Base-by-base conservation (phyloP, 805 yeast genomes). In the Candida argentea region DNA sequence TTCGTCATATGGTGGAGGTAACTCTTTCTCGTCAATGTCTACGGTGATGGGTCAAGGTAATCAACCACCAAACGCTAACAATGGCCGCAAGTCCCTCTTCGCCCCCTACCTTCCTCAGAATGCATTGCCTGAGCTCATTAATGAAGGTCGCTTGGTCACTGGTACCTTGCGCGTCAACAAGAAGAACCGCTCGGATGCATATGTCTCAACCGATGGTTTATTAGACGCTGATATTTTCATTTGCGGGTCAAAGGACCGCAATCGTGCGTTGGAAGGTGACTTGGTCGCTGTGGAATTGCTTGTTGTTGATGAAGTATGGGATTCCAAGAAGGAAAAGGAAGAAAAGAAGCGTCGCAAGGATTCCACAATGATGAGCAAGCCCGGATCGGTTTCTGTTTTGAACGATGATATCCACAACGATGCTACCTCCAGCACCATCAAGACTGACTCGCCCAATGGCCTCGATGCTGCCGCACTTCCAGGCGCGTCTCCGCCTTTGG, bases 301-400 rank as follows among this genome's bases (percentile, higher is more conserved):
- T 32, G 83, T 82, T 14, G 98, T 91, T 22, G 96, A 91, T 53
- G 98, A 91, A 48, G 98, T 91, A 18, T 91, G 98, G 98, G 85
- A 75, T 18, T 79, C 94, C 14, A 91, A 89, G 53, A 78, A 85
- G 47, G 98, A 91, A 54, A 91, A 91, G 50, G 98, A 91, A 50
- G 97, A 91, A 44, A 91, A 91, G 57, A 91, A 91, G 58, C 75
- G 94, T 58, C 73, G 96, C 53, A 80, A 86, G 40, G 83, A 76
- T 44, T 66, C 58, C 57, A 54, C 61, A 38, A 44, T 57, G 22
- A 30, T 57, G 38, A 47, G 65, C 17, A 46, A 62, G 33, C 38
- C 56, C 5, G 41, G 47, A 5, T 31, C 43, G 3, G 37, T 61
- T 30, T 46, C 61, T 4, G 68, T 63, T 20, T 47, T 71, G 27